A percentile compares a stretch with the other conserved stretches of the same genome.
Conservation (phyloP, 139 green algal species). For the Limnomonas spitsbergensis region DNA sequence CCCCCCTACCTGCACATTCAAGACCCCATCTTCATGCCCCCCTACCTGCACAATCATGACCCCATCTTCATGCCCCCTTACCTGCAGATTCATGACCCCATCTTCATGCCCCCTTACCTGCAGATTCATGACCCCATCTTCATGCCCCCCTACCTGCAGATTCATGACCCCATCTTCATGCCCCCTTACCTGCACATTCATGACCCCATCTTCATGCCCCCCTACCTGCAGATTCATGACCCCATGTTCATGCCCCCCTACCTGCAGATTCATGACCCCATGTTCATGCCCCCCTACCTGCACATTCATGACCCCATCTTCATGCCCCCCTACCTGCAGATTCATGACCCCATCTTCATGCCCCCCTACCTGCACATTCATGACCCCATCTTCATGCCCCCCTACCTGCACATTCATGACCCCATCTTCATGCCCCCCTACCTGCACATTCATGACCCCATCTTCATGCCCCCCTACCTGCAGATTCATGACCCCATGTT, state of each 20-base stretch:
- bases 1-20: neutral
- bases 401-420: neutral
- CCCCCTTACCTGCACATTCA: no score
- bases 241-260: no score
- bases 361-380: neutral
- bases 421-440: neutral
- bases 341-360: neutral
- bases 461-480: no score
- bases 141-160: neutral
- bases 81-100: conserved; percentile 18
- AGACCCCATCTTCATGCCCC: no score
- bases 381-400: no score
- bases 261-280: neutral
- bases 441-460: conserved; percentile 18
- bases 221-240: conserved; percentile 17
- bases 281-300: conserved; percentile 3
- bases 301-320: conserved; percentile 15
- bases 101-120: no score
- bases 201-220: neutral
- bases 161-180: conserved; percentile 22
- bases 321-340: no score
- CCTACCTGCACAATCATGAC: neutral
- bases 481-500: neutral
- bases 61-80: neutral
- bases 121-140: neutral